A percentile compares a stretch with the other conserved stretches of the same genome.
phyloP scores from a whole-genome alignment of 257 asterid species.

The Cruciata laevipes region DNA sequence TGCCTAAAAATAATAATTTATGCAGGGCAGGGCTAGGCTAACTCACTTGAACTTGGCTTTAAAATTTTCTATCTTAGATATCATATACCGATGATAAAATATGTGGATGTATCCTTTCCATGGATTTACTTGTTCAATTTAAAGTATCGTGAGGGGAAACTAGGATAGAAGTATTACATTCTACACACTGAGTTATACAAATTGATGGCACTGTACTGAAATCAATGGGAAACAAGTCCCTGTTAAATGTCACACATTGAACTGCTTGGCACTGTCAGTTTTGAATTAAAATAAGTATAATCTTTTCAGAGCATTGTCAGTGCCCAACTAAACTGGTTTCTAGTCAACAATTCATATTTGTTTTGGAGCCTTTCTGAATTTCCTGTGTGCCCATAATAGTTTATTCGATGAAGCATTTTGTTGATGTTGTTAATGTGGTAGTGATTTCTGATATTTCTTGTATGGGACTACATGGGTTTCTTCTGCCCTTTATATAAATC shows the following conservation, averaged over 20 bases:
- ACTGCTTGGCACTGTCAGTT: constrained; percentile 2
- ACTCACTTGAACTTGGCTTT: background rate
- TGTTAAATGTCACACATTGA: constrained; percentile 5
- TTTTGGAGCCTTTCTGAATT: background rate
- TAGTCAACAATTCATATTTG: background rate
- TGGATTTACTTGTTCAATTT: background rate
- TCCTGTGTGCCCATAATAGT: background rate
- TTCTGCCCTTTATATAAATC: background rate
- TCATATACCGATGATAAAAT: background rate
- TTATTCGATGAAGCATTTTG: background rate
- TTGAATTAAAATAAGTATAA: background rate
- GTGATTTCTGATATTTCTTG: background rate
- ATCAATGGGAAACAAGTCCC: background rate
- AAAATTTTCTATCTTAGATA: background rate
- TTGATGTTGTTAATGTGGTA: background rate
- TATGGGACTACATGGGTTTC: background rate
- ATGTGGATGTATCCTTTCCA: background rate
- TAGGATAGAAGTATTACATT: background rate
- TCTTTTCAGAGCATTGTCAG: background rate
- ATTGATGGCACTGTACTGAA: background rate
- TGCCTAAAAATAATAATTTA: background rate
- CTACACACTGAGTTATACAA: background rate
- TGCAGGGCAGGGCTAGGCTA: background rate
- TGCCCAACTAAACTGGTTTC: background rate
- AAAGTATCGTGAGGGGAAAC: background rate